Base-by-base conservation (phyloP, 495 filamentous ascomycete genomes). In the Aspergillus sclerotiicarbonarius region DNA sequence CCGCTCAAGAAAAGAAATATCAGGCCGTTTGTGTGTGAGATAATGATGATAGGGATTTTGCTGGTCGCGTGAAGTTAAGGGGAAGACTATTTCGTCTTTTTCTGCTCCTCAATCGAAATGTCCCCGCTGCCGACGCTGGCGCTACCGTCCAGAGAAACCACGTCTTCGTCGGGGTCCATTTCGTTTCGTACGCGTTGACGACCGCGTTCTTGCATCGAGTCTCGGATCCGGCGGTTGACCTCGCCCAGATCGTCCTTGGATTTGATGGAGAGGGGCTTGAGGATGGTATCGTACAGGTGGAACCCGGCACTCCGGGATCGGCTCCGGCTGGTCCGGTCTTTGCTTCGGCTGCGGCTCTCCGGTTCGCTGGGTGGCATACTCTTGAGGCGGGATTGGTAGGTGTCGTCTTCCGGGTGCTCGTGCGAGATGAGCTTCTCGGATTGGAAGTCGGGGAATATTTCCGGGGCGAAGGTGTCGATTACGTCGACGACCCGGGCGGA, bases 381-480 rank as follows among this genome's bases (percentile, higher is more conserved):
- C 56, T 63, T 65, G 16, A 61, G 45, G 15, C 58, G 57, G 15
- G 62, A 66, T 21, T 67, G 64, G 47, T 65, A 63, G 20, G 61
- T 55, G 50, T 67, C 66, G 31, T 56, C 54, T 6, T 48, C 30
- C 3, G 54, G 54, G 19, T 56, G 46, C 0, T 35, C 44, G 18
- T 56, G 54, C 21, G 29, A 29, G 47, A 50, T 50, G 7, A 50
- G 47, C 10, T 50, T 50, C 29, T 50, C 47, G 25, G 47, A 50
- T 10, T 97, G 90, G 68, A 98, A 99, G 73, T 99, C 94, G 10
- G 91, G 91, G 76, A 94, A 99, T 73, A 99, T 85, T 65, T 99
- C 94, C 1, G 94, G 94, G 0, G 95, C 94, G 31, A 98, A 83
- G 7, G 89, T 91, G 74, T 99, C 98, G 79, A 99, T 96, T 30